A percentile compares a stretch with the other conserved stretches of the same genome.
Evolutionary conservation across 805 yeast species (phyloP).

Genomic region (Candida maesae): DNA sequence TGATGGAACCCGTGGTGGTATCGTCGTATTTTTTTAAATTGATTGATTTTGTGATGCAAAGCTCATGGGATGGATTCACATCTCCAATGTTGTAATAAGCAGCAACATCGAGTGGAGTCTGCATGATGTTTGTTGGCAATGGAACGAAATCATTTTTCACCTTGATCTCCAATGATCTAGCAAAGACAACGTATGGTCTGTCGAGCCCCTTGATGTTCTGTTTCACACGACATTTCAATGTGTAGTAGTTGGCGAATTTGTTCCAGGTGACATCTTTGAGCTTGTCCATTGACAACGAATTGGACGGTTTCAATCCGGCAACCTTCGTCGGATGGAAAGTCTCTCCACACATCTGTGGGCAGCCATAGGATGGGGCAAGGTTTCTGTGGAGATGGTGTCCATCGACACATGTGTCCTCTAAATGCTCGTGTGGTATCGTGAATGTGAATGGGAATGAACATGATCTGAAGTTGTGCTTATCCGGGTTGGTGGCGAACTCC

Average conservation of each 20-base stretch:
- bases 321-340: conserved; percentile 16
- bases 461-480: conserved; percentile 8
- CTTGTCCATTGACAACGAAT: conserved; percentile 1
- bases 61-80: conserved; percentile 12
- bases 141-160: conserved; percentile 5
- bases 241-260: conserved; percentile 16
- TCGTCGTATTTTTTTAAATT: conserved; percentile 8
- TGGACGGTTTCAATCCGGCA: conserved; percentile 15
- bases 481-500: conserved; percentile 9
- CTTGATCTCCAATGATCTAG: conserved; percentile 19
- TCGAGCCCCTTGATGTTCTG: conserved; percentile 15
- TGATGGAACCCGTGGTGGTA: conserved; percentile 8
- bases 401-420: conserved; percentile 16
- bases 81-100: conserved; percentile 13
- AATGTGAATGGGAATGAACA: conserved; percentile 19
- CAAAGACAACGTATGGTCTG: conserved; percentile 17
- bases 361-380: conserved; percentile 18
- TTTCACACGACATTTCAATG: conserved; percentile 13
- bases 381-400: conserved; percentile 6
- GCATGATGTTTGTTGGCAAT: conserved; percentile 11
- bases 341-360: conserved; percentile 17
- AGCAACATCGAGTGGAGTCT: conserved; percentile 9
- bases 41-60: conserved; percentile 14
- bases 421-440: conserved; percentile 15
- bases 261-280: conserved; percentile 4